These are phyloP conservation scores for Pseudogymnoascus sp. DNA, from an alignment of 2,329 filamentous ascomycete genomes.

Conservation along the genomic window DNA sequence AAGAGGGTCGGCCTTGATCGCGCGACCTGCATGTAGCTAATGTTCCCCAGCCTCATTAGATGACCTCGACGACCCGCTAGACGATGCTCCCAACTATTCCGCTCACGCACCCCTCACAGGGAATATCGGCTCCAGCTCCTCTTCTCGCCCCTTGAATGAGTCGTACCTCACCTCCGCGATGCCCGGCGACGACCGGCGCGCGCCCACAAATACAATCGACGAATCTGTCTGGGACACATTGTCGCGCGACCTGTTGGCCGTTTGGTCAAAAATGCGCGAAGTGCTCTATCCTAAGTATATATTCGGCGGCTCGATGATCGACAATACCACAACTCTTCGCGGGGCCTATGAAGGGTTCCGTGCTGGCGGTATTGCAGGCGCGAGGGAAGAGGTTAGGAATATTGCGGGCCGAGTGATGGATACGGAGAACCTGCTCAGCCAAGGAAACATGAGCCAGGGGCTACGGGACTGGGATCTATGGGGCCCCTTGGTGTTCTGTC, in stretches of 20 bases:
- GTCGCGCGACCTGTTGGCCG: constrained; percentile 79
- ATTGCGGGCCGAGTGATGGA: constrained; percentile 57
- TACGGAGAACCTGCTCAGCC: constrained; percentile 50
- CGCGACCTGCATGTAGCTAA: constrained; percentile 15
- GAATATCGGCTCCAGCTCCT: constrained; percentile 57
- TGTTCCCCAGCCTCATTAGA: constrained; percentile 65
- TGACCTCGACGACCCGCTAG: constrained; percentile 84
- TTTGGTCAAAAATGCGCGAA: constrained; percentile 97
- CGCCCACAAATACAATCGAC: constrained; percentile 88
- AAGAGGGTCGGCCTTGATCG: background rate
- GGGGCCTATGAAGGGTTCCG: constrained; percentile 56
- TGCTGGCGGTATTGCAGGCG: constrained; percentile 50
- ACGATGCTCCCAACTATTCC: constrained; percentile 46
- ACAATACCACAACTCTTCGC: constrained; percentile 46
- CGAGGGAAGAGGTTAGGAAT: constrained; percentile 54
- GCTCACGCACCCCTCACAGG: constrained; percentile 76
- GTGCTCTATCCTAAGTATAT: constrained; percentile 95
- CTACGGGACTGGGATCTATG: constrained; percentile 96
- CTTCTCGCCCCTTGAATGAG: constrained; percentile 58
- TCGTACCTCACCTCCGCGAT: constrained; percentile 83
- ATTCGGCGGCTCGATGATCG: constrained; percentile 62
- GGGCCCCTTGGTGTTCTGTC: constrained; percentile 91
- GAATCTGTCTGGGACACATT: constrained; percentile 97
- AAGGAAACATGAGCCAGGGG: constrained; percentile 76
- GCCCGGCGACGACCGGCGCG: constrained; percentile 83